Percentiles rank a stretch among this genome's conserved stretches.
These are phyloP conservation scores for Tetrastigma voinierianum DNA, from an alignment of 164 flowering plant genomes.

Conservation along the genomic window DNA sequence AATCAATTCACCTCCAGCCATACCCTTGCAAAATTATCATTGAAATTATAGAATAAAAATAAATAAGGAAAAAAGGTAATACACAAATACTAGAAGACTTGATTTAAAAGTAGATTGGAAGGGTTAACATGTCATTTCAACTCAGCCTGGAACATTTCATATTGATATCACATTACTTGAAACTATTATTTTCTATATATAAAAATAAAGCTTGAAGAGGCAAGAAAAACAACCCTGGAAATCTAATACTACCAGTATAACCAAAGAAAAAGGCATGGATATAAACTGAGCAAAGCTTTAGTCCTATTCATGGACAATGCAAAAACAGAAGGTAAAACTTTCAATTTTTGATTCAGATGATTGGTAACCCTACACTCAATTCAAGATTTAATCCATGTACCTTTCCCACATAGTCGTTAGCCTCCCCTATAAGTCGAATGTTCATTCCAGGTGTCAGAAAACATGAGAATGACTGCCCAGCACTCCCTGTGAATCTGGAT, in stretches of 20 bases:
- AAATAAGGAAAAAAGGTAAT: neutral
- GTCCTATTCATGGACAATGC: no score
- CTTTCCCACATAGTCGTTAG: conserved; percentile 99
- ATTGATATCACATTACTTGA: neutral
- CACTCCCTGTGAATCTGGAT: conserved; percentile 87
- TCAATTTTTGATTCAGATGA: no score
- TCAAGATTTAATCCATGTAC: conserved; percentile 29
- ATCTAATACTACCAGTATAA: no score
- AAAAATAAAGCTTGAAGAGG: no score
- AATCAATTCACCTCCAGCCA: conserved; percentile 97
- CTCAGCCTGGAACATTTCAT: neutral
- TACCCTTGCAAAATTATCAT: conserved; percentile 48
- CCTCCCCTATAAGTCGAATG: conserved; percentile 91
- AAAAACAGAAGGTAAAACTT: no score
- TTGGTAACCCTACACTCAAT: no score
- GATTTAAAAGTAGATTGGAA: neutral
- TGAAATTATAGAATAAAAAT: neutral
- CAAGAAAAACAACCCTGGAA: no score
- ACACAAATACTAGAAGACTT: neutral
- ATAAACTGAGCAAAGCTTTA: no score
- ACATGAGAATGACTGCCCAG: conserved; percentile 97
- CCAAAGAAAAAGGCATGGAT: no score
- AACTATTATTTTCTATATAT: neutral
- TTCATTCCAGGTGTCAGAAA: conserved; percentile 96
- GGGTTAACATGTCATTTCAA: neutral